These are phyloP conservation scores for Blastomyces parvus DNA, from an alignment of 2,329 filamentous ascomycete genomes.

Conservation along the genomic window DNA sequence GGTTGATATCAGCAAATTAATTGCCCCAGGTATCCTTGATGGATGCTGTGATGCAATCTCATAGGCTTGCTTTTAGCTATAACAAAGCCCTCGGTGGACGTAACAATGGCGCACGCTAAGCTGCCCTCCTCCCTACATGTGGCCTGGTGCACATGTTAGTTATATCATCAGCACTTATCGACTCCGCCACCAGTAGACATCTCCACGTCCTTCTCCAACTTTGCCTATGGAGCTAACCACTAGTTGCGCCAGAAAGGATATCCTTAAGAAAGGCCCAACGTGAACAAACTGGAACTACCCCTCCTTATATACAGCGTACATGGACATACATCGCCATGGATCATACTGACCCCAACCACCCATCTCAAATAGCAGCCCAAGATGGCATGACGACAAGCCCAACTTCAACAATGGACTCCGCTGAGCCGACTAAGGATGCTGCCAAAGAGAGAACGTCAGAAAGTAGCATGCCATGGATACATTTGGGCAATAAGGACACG, in stretches of 20 bases:
- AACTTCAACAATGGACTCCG: background rate
- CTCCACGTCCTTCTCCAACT: too few relatives aligned
- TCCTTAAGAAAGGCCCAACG: background rate
- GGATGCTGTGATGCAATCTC: too few relatives aligned
- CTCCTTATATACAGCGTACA: background rate
- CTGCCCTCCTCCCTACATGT: too few relatives aligned
- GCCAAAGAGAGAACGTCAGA: background rate
- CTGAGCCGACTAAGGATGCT: background rate
- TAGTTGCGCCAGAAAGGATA: too few relatives aligned
- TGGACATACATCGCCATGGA: constrained; percentile 5
- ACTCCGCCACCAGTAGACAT: too few relatives aligned
- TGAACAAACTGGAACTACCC: too few relatives aligned
- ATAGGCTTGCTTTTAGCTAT: background rate
- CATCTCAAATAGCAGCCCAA: background rate
- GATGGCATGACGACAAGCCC: background rate
- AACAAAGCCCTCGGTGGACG: too few relatives aligned
- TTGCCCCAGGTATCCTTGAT: too few relatives aligned
- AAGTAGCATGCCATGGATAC: constrained; percentile 19
- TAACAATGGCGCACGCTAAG: too few relatives aligned
- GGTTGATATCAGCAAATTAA: background rate
- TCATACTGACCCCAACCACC: background rate
- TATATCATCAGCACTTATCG: too few relatives aligned
- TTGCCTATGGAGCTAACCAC: background rate
- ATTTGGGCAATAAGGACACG: constrained; percentile 17
- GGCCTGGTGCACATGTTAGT: too few relatives aligned